A percentile compares a stretch with the other conserved stretches of the same genome.
phyloP scores from a whole-genome alignment of 192 early-diverging fungal genomes.

The Entomortierella parvispora region DNA sequence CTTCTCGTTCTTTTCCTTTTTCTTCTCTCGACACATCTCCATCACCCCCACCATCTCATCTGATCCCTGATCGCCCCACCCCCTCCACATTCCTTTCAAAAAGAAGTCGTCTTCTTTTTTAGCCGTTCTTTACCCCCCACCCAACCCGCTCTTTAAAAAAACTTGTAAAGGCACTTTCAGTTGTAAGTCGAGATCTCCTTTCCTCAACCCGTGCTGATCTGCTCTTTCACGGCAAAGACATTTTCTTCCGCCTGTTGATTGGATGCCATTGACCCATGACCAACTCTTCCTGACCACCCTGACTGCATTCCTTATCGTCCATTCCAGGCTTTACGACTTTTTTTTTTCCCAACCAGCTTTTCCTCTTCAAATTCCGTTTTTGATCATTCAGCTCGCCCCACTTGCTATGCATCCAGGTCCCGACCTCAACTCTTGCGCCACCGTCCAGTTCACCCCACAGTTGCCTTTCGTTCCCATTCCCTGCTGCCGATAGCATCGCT shows the following conservation, averaged over 20 bases:
- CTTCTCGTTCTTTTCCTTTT: too few species aligned
- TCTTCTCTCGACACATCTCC: not conserved
- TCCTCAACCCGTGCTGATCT: not conserved
- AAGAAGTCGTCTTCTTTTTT: not conserved
- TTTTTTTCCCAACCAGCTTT: slow-evolving; percentile 6
- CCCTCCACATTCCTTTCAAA: not conserved
- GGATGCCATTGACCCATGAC: not conserved
- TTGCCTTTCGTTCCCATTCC: slow-evolving; percentile 54
- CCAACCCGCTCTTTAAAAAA: slow-evolving; percentile 10
- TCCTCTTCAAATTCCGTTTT: slow-evolving; percentile 37
- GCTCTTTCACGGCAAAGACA: not conserved
- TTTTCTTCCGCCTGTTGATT: slow-evolving; percentile 2
- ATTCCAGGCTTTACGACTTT: slow-evolving; percentile 23
- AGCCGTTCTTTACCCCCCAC: not conserved
- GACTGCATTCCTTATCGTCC: not conserved
- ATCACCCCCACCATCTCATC: not conserved
- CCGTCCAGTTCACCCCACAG: slow-evolving; percentile 48
- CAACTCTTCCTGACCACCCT: not conserved
- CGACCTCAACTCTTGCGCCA: slow-evolving; percentile 49
- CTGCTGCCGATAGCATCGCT: slow-evolving; percentile 55
- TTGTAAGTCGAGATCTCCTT: slow-evolving; percentile 14
- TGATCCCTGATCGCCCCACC: not conserved
- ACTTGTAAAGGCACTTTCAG: slow-evolving; percentile 17
- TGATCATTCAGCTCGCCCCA: slow-evolving; percentile 31
- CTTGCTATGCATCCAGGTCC: slow-evolving; percentile 55